Percentiles rank a stretch among this genome's conserved stretches.
Evolutionary conservation across 345 rosid species (phyloP).

Genomic region (Gossypium mustelinum): DNA sequence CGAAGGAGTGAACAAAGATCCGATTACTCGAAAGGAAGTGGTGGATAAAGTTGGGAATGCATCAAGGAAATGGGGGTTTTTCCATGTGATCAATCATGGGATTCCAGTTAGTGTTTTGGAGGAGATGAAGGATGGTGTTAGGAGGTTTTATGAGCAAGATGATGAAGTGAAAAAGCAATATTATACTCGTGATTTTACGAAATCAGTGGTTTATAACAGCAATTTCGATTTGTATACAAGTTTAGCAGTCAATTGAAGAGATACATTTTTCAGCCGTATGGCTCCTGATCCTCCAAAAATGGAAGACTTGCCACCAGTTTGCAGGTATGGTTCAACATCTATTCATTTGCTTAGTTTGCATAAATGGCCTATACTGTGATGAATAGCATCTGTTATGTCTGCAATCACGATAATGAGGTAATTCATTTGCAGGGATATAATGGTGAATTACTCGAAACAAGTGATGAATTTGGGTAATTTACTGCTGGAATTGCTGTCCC

Average conservation of each 20-base stretch:
- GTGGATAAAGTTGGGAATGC: conserved; percentile 27
- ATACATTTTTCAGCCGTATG: not conserved
- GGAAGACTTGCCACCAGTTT: not conserved
- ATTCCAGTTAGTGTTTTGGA: conserved; percentile 30
- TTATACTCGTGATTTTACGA: conserved; percentile 15
- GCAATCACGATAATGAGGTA: not conserved
- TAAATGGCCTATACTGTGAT: no score
- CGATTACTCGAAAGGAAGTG: conserved; percentile 6
- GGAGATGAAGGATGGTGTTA: conserved; percentile 25
- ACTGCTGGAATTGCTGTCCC: conserved; percentile 40
- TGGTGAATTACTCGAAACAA: conserved; percentile 35
- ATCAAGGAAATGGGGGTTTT: conserved; percentile 38
- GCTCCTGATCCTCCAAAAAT: not conserved
- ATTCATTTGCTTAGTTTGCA: not conserved
- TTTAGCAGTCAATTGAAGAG: conserved; percentile 11
- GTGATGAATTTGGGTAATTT: conserved; percentile 32
- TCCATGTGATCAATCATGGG: conserved; percentile 47
- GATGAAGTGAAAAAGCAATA: conserved; percentile 25
- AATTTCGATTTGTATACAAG: not conserved
- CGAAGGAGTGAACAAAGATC: conserved; percentile 6
- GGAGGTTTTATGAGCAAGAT: conserved; percentile 39
- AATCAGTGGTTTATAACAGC: conserved; percentile 18
- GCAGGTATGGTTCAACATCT: not conserved
- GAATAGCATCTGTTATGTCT: not conserved
- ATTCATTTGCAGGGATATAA: conserved; percentile 32